Base-by-base conservation (phyloP, 139 green algal species). In the Asterochloris erici region DNA sequence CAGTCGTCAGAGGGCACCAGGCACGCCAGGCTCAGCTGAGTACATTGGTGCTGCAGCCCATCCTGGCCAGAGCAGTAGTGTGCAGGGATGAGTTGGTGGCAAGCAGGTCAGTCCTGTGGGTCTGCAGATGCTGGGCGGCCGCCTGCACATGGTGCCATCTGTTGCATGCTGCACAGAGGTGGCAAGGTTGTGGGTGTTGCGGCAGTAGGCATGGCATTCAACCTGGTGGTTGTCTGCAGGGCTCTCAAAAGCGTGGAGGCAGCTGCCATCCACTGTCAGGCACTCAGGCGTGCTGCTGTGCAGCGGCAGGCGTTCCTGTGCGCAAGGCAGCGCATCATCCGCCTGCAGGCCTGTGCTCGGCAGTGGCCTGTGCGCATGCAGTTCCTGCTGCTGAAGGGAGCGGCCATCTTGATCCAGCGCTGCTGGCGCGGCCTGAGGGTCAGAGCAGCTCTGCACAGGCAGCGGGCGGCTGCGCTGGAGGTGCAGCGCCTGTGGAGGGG, bases 381-480 rank as follows among this genome's bases (percentile, higher is more conserved):
- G 10, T 86, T 87, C 47, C 61, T 77, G 66, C 74, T 68, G 47
- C 28, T 68, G 26, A 81, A 84, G 23, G 71, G 63, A 0, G 87
- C 89, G 14, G 87, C 89, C 17, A 79, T 84, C 11, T 79, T 60
- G 68, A 86, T 94, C 26, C 85, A 90, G 78, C 64, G 79, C 73
- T 73, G 73, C 73, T 87, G 69, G 73, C 73, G 84, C 21, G 78
- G 79, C 79, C 63, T 77, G 26, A 77, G 27, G 82, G 29, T 9
- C 79, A 80, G 60, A 15, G 24, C 9, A 12, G 23, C 14, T n/a
- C 68, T 14, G 14, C 21, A 1, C 76, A 70, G 76, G 68, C 38
- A 61, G 68, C 29, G 47, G 76, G 68, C 24, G 23, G 60, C 70
- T 29, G 28, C 23, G 21, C 29, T n/a, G 21, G 21, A 71, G 21